These are phyloP conservation scores for Cicer pinnatifidum DNA, from an alignment of 306 rosid genomes.

Conservation along the genomic window DNA sequence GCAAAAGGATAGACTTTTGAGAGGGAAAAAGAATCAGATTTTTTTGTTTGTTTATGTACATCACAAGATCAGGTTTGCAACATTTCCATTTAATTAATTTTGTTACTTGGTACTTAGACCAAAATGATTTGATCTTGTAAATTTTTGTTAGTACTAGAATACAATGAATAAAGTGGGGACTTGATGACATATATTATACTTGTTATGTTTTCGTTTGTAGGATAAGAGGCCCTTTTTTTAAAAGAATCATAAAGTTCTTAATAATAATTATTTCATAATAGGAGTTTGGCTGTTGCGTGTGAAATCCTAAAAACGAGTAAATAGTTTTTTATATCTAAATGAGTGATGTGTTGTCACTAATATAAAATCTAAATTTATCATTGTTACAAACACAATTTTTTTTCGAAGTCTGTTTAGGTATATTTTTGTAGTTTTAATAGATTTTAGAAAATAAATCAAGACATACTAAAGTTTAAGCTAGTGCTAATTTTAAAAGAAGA, in stretches of 20 bases:
- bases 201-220: conserved; percentile 11
- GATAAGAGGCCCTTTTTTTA: no score
- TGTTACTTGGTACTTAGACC: conserved; percentile 40
- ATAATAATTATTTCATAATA: no score
- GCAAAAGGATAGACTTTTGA: conserved; percentile 20
- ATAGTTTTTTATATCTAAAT: no score
- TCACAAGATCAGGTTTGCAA: conserved; percentile 54
- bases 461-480: not conserved
- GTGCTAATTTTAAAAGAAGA: conserved; percentile 8
- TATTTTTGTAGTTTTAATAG: no score
- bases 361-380: no score
- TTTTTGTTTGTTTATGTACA: conserved; percentile 50
- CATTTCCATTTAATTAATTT: conserved; percentile 61
- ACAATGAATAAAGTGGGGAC: conserved; percentile 7
- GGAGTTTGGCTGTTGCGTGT: no score
- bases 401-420: no score
- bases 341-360: no score
- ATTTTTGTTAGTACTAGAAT: conserved; percentile 32
- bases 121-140: conserved; percentile 28
- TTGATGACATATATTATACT: conserved; percentile 10
- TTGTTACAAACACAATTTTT: no score
- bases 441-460: no score
- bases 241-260: no score
- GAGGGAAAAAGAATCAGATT: conserved; percentile 45
- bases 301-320: no score